Evolutionary conservation across 1,284 basidiomycete genomes (phyloP).

Genomic region (Marasmius sp.): DNA sequence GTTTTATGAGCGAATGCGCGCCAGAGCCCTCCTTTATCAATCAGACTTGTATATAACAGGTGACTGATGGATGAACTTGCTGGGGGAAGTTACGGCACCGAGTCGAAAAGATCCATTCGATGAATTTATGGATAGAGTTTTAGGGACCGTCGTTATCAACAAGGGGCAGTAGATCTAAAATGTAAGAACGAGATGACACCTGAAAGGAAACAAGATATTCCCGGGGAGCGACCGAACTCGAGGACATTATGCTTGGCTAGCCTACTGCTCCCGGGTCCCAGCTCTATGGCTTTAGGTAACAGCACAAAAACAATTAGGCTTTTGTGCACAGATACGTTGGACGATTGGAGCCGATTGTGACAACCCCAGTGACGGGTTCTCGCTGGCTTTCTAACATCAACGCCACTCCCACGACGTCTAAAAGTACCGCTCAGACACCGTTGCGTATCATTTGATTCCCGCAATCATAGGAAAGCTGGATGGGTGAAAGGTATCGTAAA

Average conservation of each 20-base stretch:
- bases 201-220: neutral
- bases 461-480: neutral
- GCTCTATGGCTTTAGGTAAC: neutral
- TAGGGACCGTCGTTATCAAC: conserved; percentile 33
- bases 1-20: conserved; percentile 7
- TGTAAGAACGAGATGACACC: neutral
- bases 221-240: neutral
- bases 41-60: conserved; percentile 28
- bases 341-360: neutral
- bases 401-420: neutral
- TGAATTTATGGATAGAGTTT: conserved; percentile 47
- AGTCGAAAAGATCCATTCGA: conserved; percentile 25
- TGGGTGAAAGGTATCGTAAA: neutral
- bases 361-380: no score
- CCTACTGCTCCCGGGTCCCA: neutral
- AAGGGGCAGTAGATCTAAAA: neutral
- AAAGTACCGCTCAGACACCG: neutral
- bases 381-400: neutral
- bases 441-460: neutral
- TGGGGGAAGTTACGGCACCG: conserved; percentile 34
- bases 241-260: neutral
- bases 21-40: conserved; percentile 25
- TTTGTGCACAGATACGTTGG: neutral
- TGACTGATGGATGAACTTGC: conserved; percentile 38
- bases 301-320: neutral